Conservation (phyloP, 202 grass and related monocot species). For the Zizania palustris region DNA sequence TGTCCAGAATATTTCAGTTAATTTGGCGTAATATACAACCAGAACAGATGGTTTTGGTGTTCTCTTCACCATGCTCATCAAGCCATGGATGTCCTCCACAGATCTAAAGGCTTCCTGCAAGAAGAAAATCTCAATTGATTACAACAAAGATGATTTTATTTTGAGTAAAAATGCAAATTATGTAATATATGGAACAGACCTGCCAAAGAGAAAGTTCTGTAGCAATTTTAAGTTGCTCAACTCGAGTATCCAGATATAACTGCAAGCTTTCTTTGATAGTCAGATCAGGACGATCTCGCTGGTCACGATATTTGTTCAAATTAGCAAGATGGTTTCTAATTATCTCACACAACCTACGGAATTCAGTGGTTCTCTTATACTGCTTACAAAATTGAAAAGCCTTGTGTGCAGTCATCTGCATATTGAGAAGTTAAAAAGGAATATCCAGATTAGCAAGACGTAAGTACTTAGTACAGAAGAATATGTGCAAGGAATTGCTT, state of each 20-base stretch:
- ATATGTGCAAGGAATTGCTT: slow-evolving; percentile 3
- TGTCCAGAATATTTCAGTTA: slow-evolving; percentile 97
- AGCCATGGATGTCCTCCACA: slow-evolving; percentile 91
- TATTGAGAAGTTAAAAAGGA: slow-evolving; percentile 14
- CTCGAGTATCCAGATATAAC: slow-evolving; percentile 84
- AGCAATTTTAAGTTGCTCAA: slow-evolving; percentile 93
- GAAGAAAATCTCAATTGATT: slow-evolving; percentile 20
- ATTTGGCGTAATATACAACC: slow-evolving; percentile 85
- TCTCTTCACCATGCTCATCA: slow-evolving; percentile 94
- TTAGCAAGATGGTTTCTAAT: slow-evolving; percentile 94
- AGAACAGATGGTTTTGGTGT: slow-evolving; percentile 94
- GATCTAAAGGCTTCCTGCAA: slow-evolving; percentile 96
- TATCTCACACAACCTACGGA: slow-evolving; percentile 89
- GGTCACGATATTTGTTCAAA: slow-evolving; percentile 91
- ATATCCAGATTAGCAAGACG: slow-evolving; percentile 22
- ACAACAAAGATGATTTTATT: slow-evolving; percentile 3
- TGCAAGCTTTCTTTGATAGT: slow-evolving; percentile 76
- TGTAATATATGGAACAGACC: slow-evolving; percentile 48
- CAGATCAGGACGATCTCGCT: slow-evolving; percentile 90
- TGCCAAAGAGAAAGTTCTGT: slow-evolving; percentile 94
- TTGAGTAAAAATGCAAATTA: slow-evolving; percentile 5
- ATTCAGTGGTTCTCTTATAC: slow-evolving; percentile 92
- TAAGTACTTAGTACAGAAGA: too few relatives aligned
- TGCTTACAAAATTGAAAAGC: slow-evolving; percentile 98
- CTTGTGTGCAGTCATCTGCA: slow-evolving; percentile 93